Evolutionary conservation across 805 yeast genomes (phyloP).

Genomic region (Lachancea cidri): DNA sequence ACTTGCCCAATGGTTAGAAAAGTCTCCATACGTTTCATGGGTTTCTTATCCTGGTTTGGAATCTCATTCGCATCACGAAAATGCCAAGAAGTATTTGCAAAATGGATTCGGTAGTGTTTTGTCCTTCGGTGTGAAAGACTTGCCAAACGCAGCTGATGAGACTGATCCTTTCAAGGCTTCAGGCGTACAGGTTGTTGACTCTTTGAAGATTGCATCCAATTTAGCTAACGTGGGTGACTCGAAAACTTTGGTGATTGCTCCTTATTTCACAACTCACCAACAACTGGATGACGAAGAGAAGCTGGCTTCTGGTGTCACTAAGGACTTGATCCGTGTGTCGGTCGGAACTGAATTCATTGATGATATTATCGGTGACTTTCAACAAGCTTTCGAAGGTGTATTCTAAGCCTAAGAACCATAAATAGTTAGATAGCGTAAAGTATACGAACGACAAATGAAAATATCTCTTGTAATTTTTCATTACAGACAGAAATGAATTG

Average conservation of each 20-base stretch:
- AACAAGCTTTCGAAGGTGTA: conserved; percentile 71
- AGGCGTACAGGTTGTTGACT: conserved; percentile 81
- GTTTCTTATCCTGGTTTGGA: conserved; percentile 91
- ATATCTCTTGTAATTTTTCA: too few species aligned
- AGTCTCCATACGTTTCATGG: conserved; percentile 71
- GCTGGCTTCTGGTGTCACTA: conserved; percentile 76
- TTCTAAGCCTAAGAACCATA: conserved; percentile 31
- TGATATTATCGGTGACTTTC: conserved; percentile 84
- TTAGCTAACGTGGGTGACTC: conserved; percentile 97
- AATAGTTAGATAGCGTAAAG: too few species aligned
- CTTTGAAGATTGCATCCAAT: conserved; percentile 78
- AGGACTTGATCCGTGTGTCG: conserved; percentile 82
- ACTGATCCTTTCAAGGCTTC: conserved; percentile 63
- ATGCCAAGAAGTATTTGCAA: conserved; percentile 75
- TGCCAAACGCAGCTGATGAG: conserved; percentile 42
- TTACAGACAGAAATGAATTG: neutral
- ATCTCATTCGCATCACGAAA: conserved; percentile 69
- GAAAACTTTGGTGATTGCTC: conserved; percentile 92
- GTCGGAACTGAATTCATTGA: conserved; percentile 91
- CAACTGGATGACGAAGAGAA: conserved; percentile 83
- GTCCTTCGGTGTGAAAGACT: conserved; percentile 80
- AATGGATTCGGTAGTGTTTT: conserved; percentile 84
- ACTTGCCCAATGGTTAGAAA: conserved; percentile 72
- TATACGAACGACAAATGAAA: too few species aligned
- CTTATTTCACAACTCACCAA: conserved; percentile 93